Evolutionary conservation across 2,329 filamentous ascomycete genomes (phyloP), one percentile per base, ranked within the genome.

Genomic region (Xylariaceae sp.): DNA sequence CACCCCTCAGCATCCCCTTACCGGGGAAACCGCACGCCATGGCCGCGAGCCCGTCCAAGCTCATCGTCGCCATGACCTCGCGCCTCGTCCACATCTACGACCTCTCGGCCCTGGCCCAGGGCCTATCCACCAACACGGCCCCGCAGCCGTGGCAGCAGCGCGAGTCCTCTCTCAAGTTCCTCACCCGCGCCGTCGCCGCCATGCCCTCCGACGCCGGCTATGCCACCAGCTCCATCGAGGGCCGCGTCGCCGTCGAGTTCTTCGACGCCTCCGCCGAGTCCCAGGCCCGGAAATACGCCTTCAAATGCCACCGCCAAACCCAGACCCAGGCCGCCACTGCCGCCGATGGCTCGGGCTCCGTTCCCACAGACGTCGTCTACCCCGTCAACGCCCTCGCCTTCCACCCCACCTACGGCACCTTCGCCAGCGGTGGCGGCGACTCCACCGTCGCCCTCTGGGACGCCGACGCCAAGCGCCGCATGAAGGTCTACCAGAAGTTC

Each of bases 141-240:
- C 43, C 48, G 7, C 61, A 65, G 66, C 89, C 90, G 0, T 96
- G 88, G 88, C 92, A 98, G 64, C 79, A 87, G 54, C 80, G 92
- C 44, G 92, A 98, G 63, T 94, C 87, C 36, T 94, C 85, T 17
- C 75, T 98, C 57, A 94, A 96, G 62, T 98, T 95, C 66, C 88
- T 96, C 71, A 97, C 90, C 1, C 79, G 92, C 43, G 86, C 87
- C 13, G 85, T 97, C 1, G 82, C 88, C 12, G 95, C 90, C 63
- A 97, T 98, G 92, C 90, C 92, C 11, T 89, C 92, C 54, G 92
- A 96, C 51, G 85, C 84, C 9, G 92, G 92, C 4, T 98, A 97
- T 60, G 89, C 90, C 8, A 90, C 85, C 1, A 87, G 80, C 42
- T 89, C 83, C 55, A 98, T 98, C 55, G 92, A 98, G 60, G 92